phyloP scores from a whole-genome alignment of 2,329 filamentous ascomycete species.

The Remersonia thermophila region DNA sequence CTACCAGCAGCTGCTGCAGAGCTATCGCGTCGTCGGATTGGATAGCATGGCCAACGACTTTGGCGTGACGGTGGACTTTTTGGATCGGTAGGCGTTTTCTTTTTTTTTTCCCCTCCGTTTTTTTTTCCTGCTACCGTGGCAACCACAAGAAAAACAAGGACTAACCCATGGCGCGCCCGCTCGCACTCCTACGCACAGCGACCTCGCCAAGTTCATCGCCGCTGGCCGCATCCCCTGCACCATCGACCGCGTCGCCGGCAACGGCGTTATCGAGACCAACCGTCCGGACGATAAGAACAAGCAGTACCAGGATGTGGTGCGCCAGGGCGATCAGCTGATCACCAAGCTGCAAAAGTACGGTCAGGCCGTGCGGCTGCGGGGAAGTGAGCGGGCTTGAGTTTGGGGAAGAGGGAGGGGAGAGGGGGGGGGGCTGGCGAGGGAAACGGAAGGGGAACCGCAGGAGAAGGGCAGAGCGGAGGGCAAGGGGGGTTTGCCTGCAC shows the following conservation, averaged over 20 bases:
- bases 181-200: too few species aligned
- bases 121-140: background rate
- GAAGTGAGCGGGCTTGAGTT: constrained; percentile 74
- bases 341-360: constrained; percentile 99
- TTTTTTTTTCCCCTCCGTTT: background rate
- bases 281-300: constrained; percentile 98
- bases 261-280: constrained; percentile 96
- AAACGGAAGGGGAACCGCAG: too few species aligned
- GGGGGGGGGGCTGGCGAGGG: background rate
- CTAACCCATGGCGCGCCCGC: too few species aligned
- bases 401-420: background rate
- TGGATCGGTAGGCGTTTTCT: constrained; percentile 61
- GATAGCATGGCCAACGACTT: constrained; percentile 96
- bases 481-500: background rate
- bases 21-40: constrained; percentile 91
- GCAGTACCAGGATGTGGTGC: constrained; percentile 96
- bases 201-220: constrained; percentile 94
- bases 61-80: constrained; percentile 89
- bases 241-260: constrained; percentile 91
- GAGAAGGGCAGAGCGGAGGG: background rate
- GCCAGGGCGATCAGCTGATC: constrained; percentile 93
- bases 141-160: too few species aligned
- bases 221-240: constrained; percentile 90
- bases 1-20: constrained; percentile 94
- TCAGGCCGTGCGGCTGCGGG: constrained; percentile 84